Conservation (phyloP, 202 grass and related monocot species). For the Setaria italica region DNA sequence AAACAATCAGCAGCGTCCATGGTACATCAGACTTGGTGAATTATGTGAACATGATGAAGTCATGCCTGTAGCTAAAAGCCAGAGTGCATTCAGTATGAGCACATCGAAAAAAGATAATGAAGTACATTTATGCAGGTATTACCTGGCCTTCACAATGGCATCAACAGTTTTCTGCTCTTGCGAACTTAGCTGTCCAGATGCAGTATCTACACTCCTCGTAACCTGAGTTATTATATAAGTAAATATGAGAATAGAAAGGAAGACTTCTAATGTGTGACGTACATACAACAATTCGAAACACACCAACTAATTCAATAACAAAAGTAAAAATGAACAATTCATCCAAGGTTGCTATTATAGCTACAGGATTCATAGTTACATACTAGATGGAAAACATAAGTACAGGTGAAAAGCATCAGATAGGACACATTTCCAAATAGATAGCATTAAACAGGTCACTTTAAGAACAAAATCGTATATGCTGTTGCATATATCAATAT, state of each 20-base stretch:
- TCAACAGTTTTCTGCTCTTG: conserved; percentile 78
- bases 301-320: neutral
- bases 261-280: neutral
- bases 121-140: neutral
- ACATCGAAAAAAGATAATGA: conserved; percentile 28
- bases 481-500: neutral
- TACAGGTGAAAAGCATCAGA: conserved; percentile 14
- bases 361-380: conserved; percentile 9
- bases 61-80: neutral
- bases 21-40: conserved; percentile 31
- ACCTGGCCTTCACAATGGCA: conserved; percentile 82
- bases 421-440: neutral
- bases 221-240: conserved; percentile 49
- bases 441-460: neutral
- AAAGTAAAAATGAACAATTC: conserved; percentile 4
- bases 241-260: conserved; percentile 19
- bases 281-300: neutral
- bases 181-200: conserved; percentile 67
- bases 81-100: neutral
- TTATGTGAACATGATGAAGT: conserved; percentile 32
- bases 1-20: conserved; percentile 37
- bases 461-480: conserved; percentile 18
- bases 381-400: neutral
- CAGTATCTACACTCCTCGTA: conserved; percentile 77
- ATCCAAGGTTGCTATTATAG: neutral